These are phyloP conservation scores for Capsicum pubescens DNA, from an alignment of 257 asterid species.

Conservation along the genomic window DNA sequence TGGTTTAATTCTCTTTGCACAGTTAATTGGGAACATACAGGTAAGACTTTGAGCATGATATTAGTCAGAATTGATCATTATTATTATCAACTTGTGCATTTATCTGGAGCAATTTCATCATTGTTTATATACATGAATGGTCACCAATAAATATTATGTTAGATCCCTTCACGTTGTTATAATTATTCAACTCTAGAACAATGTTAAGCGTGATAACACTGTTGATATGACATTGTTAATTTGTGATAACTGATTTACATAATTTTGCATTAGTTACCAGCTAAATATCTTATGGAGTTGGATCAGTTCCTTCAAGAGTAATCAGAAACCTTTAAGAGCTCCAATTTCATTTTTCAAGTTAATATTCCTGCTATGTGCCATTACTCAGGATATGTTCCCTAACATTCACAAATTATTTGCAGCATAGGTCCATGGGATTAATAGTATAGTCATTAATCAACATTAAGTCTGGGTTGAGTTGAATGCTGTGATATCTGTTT, in stretches of 20 bases:
- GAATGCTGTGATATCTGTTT: not conserved
- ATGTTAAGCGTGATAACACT: not conserved
- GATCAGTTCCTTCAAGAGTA: conserved; percentile 11
- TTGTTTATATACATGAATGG: not conserved
- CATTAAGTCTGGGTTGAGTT: conserved; percentile 9
- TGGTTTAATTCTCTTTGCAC: conserved; percentile 88
- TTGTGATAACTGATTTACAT: conserved; percentile 14
- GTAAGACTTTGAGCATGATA: conserved; percentile 41
- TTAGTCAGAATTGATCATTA: not conserved
- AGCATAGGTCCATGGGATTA: not conserved
- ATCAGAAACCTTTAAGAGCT: conserved; percentile 17
- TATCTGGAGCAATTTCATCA: not conserved
- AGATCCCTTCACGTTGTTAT: not conserved
- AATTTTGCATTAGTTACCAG: not conserved
- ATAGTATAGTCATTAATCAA: not conserved
- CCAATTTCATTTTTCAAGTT: conserved; percentile 18
- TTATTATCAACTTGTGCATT: not conserved
- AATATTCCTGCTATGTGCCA: not conserved
- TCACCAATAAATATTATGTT: not conserved
- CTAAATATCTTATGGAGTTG: not conserved
- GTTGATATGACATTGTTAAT: conserved; percentile 4
- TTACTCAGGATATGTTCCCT: conserved; percentile 4
- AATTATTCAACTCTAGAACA: conserved; percentile 17
- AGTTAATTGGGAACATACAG: conserved; percentile 95
- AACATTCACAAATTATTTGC: not conserved